phyloP scores from a whole-genome alignment of 1,284 basidiomycete genomes.

The Malassezia caprae region DNA sequence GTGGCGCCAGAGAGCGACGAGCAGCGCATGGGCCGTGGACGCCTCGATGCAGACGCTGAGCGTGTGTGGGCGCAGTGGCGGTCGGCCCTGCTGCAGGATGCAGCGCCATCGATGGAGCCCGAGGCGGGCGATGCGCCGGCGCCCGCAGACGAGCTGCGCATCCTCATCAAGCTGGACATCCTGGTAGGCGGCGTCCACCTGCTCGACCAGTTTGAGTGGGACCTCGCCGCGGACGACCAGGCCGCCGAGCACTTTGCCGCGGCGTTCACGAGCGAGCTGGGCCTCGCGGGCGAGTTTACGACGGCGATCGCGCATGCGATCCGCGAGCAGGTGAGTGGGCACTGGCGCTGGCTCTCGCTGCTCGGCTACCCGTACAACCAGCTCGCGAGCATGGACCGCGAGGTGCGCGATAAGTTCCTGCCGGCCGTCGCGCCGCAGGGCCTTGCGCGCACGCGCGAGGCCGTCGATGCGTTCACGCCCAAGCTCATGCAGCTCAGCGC shows the following conservation, averaged over 20 bases:
- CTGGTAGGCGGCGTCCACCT: slow-evolving; percentile 86
- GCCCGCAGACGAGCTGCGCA: slow-evolving; percentile 64
- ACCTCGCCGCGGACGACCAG: slow-evolving; percentile 62
- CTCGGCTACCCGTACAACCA: slow-evolving; percentile 78
- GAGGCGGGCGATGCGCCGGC: background rate
- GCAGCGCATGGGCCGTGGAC: slow-evolving; percentile 3
- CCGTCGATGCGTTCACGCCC: slow-evolving; percentile 62
- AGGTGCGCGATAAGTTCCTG: slow-evolving; percentile 78
- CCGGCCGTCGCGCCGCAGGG: slow-evolving; percentile 55
- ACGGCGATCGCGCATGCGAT: slow-evolving; percentile 92
- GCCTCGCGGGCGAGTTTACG: slow-evolving; percentile 72
- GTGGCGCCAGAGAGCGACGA: background rate
- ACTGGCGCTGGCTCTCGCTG: slow-evolving; percentile 83
- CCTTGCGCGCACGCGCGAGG: slow-evolving; percentile 58
- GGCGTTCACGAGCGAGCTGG: slow-evolving; percentile 74
- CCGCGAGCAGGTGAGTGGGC: slow-evolving; percentile 83
- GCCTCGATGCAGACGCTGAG: slow-evolving; percentile 4
- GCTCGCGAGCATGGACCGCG: slow-evolving; percentile 72
- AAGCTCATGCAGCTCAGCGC: slow-evolving; percentile 77
- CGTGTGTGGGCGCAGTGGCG: background rate
- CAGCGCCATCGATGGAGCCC: background rate
- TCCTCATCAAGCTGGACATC: slow-evolving; percentile 90
- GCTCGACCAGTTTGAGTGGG: slow-evolving; percentile 98
- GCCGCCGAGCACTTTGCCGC: slow-evolving; percentile 88
- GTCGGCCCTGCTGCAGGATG: background rate